Conservation (phyloP, 352 stramenopile species). For the Globisporangium iwayamae region DNA sequence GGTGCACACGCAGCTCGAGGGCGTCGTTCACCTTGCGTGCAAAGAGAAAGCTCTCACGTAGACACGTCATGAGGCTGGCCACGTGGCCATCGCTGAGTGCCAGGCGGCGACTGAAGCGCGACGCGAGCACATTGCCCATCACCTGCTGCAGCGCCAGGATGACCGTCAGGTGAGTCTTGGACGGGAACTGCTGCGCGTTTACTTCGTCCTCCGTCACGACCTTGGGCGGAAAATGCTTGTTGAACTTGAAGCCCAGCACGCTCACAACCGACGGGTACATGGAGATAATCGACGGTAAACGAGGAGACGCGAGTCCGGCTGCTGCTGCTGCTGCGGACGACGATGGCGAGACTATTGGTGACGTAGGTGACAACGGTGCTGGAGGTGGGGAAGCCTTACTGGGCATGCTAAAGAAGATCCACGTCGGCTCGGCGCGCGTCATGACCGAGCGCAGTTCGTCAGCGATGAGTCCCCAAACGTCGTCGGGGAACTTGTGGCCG, state of each 20-base stretch:
- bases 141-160: constrained; percentile 64
- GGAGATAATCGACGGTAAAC: constrained; percentile 51
- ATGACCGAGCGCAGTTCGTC: constrained; percentile 81
- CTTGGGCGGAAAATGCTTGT: constrained; percentile 45
- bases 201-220: constrained; percentile 56
- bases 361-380: constrained; percentile 7
- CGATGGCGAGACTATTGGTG: constrained; percentile 10
- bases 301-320: constrained; percentile 31
- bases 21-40: constrained; percentile 73
- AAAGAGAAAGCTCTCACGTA: constrained; percentile 74
- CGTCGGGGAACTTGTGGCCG: constrained; percentile 75
- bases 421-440: constrained; percentile 67
- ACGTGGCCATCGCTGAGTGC: constrained; percentile 61
- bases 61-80: constrained; percentile 36
- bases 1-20: constrained; percentile 42
- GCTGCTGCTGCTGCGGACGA: constrained; percentile 1
- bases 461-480: constrained; percentile 76
- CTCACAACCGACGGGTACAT: constrained; percentile 65
- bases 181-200: constrained; percentile 53
- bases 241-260: constrained; percentile 54
- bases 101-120: constrained; percentile 32
- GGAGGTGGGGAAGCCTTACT: background rate
- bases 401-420: constrained; percentile 54
- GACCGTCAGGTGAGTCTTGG: constrained; percentile 62
- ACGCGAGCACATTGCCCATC: constrained; percentile 62